Percentiles rank a stretch among this genome's conserved stretches.
phyloP scores from a whole-genome alignment of 2,329 filamentous ascomycete species.

The Tolypocladium guangdongense region DNA sequence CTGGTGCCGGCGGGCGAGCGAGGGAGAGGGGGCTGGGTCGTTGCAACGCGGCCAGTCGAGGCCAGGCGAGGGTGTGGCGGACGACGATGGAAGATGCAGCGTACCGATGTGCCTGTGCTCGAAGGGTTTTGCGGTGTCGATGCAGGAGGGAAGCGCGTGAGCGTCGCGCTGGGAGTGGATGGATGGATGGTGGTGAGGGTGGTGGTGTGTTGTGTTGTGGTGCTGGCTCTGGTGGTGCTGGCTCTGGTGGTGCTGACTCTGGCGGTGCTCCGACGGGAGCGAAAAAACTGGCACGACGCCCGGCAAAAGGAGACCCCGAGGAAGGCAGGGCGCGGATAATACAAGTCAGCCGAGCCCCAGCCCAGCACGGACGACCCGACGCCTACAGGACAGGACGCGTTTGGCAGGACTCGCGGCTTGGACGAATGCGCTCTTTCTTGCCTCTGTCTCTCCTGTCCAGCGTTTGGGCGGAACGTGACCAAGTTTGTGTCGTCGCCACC shows the following conservation, averaged over 20 bases:
- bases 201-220: neutral
- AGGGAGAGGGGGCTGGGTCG: neutral
- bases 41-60: neutral
- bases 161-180: conserved; percentile 6
- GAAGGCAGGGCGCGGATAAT: neutral
- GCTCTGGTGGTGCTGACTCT: neutral
- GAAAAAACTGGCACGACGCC: too few relatives aligned
- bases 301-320: neutral
- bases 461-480: neutral
- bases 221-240: too few relatives aligned
- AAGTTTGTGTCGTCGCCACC: neutral
- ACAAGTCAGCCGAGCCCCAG: neutral
- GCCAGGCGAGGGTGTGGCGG: neutral
- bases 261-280: neutral
- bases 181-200: conserved; percentile 1
- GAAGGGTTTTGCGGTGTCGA: neutral
- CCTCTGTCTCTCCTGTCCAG: too few relatives aligned
- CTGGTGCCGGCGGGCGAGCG: conserved; percentile 5
- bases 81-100: neutral
- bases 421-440: neutral
- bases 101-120: neutral
- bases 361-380: neutral
- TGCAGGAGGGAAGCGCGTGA: conserved; percentile 5
- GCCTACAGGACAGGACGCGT: neutral
- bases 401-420: neutral